Base-by-base conservation (phyloP, 2,329 filamentous ascomycete genomes). In the Colletotrichum agaves region DNA sequence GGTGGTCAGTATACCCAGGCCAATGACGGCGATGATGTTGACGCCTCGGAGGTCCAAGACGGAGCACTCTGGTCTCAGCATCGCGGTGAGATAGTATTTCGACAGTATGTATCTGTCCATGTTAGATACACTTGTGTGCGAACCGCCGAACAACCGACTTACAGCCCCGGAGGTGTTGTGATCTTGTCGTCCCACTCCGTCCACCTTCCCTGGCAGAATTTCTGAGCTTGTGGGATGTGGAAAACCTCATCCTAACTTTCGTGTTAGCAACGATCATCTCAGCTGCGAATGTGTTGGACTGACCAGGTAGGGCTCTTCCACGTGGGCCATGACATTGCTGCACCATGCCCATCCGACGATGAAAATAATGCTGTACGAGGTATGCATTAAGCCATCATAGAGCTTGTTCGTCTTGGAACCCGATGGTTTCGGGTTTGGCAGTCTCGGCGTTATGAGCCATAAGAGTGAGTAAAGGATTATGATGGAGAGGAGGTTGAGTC, bases 181-280 rank as follows among this genome's bases (percentile, higher is more conserved):
- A 99, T 96, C 78, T 98, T 99, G 67, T 95, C 91, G 78, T 99
- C 94, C 96, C 96, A 99, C 63, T 93, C 85, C 12, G 78, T 76
- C 81, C 91, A 97, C 61, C 86, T 86, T 11, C 91, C 90, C 44
- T 86, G 78, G 78, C 94, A 98, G 78, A 97, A 99, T 33, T 87
- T 88, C 74, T 97, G 93, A 0, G 94, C 94, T 79, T 99, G 96
- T 0, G 93, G 93, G 21, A 98, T 90, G 77, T 99, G 93, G 70
- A 96, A 97, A 33, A 93, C 83, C 76, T 97, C 93, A 76, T 97
- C 93, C 92, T 95, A 5, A 5, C 0, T 7, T 15, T 15, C 12
- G 4, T 21, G 56, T 67, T 0, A 52, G 41, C 27, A 7, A 27
- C 6, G 27, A 27, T 2, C 15, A 23, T n/a, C 3, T 0, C 10